These are phyloP conservation scores for Umbilicaria muhlenbergii DNA, from an alignment of 495 filamentous ascomycete genomes.

Conservation along the genomic window DNA sequence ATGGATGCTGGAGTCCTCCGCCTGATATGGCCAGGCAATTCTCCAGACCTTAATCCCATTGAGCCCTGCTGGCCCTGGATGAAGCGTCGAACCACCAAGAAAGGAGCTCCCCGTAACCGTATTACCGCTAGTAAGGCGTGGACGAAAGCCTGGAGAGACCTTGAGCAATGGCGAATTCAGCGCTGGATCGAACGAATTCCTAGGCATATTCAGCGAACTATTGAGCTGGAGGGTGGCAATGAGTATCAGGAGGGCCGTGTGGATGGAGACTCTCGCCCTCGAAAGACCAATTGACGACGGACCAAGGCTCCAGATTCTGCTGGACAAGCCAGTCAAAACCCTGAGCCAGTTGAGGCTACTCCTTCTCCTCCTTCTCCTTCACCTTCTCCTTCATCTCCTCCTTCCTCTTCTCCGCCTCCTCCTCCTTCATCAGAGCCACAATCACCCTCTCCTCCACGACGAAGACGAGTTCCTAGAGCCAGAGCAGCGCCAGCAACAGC, in stretches of 20 bases:
- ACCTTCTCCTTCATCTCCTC: conserved; percentile 7
- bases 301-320: too few relatives aligned
- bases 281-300: too few relatives aligned
- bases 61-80: conserved; percentile 18
- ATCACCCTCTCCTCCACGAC: too few relatives aligned
- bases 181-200: conserved; percentile 19
- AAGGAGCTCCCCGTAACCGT: too few relatives aligned
- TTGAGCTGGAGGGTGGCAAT: conserved; percentile 16
- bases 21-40: conserved; percentile 18
- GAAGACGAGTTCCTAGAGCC: conserved; percentile 5
- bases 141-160: too few relatives aligned
- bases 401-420: conserved; percentile 9
- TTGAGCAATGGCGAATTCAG: conserved; percentile 8
- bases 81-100: conserved; percentile 13
- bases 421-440: too few relatives aligned
- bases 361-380: neutral
- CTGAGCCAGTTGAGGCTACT: too few relatives aligned
- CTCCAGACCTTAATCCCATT: conserved; percentile 21
- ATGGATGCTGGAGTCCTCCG: neutral
- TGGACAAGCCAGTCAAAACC: too few relatives aligned
- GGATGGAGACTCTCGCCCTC: too few relatives aligned
- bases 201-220: conserved; percentile 17
- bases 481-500: neutral
- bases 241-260: conserved; percentile 14
- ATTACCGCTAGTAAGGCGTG: too few relatives aligned